phyloP scores from a whole-genome alignment of 2,329 filamentous ascomycete species.

The Seiridium unicorne region DNA sequence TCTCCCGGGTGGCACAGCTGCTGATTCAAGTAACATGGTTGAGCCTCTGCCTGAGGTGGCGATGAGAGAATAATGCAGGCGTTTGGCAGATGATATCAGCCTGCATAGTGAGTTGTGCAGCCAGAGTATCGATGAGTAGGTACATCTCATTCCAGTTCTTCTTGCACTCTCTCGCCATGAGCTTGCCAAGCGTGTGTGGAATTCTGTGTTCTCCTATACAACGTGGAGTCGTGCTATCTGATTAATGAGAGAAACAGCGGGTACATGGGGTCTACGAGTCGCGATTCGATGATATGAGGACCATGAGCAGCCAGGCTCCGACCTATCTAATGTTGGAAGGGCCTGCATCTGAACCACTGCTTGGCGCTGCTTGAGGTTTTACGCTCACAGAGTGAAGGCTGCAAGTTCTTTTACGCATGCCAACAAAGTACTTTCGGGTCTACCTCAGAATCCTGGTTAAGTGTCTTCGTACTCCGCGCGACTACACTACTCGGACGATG shows the following conservation, averaged over 20 bases:
- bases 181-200: too few species aligned
- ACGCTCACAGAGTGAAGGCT: too few species aligned
- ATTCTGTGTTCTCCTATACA: too few species aligned
- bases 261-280: constrained; percentile 14
- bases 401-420: too few species aligned
- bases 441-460: too few species aligned
- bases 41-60: not conserved
- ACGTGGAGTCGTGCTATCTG: not conserved
- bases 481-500: too few species aligned
- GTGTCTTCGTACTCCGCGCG: too few species aligned
- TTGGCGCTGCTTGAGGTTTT: not conserved
- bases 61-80: constrained; percentile 11
- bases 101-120: constrained; percentile 12
- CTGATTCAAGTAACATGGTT: too few species aligned
- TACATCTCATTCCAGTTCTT: not conserved
- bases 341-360: not conserved
- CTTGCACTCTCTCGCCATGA: too few species aligned
- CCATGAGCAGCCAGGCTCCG: not conserved
- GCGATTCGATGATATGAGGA: constrained; percentile 17
- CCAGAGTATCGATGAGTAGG: constrained; percentile 6
- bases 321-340: not conserved
- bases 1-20: too few species aligned
- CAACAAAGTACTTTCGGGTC: too few species aligned
- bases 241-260: not conserved
- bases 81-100: constrained; percentile 15